These are phyloP conservation scores for Nakaseomyces delphensis DNA, from an alignment of 1,139 yeast species.

Conservation along the genomic window DNA sequence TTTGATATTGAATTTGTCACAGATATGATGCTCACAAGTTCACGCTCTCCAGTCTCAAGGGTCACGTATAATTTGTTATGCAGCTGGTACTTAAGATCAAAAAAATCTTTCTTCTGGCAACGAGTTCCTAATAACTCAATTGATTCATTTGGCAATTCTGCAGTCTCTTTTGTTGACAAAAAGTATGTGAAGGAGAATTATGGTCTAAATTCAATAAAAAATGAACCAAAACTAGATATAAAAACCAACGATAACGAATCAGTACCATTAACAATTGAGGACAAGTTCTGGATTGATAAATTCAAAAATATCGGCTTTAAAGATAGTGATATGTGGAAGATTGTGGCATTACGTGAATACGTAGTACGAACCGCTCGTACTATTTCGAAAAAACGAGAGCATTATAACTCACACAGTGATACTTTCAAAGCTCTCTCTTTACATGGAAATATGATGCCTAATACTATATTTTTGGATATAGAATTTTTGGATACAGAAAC, in stretches of 20 bases:
- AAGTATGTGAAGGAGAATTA: slow-evolving; percentile 25
- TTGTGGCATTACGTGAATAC: slow-evolving; percentile 60
- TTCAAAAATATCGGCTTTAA: slow-evolving; percentile 62
- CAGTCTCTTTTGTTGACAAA: slow-evolving; percentile 34
- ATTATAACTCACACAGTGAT: slow-evolving; percentile 10
- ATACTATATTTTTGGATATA: slow-evolving; percentile 61
- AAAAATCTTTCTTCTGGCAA: slow-evolving; percentile 73
- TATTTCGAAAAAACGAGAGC: slow-evolving; percentile 10
- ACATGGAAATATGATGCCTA: slow-evolving; percentile 40
- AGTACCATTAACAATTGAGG: slow-evolving; percentile 44
- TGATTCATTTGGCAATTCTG: slow-evolving; percentile 40
- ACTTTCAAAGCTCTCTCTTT: slow-evolving; percentile 16
- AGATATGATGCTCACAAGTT: slow-evolving; percentile 54
- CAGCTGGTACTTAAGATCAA: slow-evolving; percentile 64
- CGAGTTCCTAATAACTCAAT: slow-evolving; percentile 34
- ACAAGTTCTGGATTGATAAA: slow-evolving; percentile 64
- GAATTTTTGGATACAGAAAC: slow-evolving; percentile 11
- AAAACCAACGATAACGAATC: slow-evolving; percentile 35
- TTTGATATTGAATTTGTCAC: slow-evolving; percentile 68
- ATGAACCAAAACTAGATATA: slow-evolving; percentile 27
- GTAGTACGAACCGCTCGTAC: slow-evolving; percentile 47
- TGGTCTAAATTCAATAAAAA: slow-evolving; percentile 24
- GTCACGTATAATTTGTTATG: slow-evolving; percentile 57
- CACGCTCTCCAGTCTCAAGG: slow-evolving; percentile 58
- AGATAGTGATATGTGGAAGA: slow-evolving; percentile 75